These are phyloP conservation scores for Aspergillus sclerotialis DNA, from an alignment of 2,329 filamentous ascomycete genomes.

Conservation along the genomic window DNA sequence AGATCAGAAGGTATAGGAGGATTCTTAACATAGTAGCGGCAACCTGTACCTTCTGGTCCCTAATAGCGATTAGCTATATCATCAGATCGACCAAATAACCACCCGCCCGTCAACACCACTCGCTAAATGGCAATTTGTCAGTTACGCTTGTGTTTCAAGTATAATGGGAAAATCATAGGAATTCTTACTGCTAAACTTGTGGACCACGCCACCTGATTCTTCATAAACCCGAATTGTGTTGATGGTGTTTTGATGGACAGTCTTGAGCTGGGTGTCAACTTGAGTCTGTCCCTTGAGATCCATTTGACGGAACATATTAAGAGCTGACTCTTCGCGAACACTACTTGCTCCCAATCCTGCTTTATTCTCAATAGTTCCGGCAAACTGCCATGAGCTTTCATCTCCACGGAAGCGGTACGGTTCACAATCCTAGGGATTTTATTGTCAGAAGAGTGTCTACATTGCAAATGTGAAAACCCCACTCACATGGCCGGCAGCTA, in stretches of 20 bases:
- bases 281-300: slow-evolving; percentile 89
- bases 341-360: slow-evolving; percentile 52
- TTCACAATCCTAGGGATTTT: slow-evolving; percentile 57
- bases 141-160: slow-evolving; percentile 2
- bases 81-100: slow-evolving; percentile 66
- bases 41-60: no score
- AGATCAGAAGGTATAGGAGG: no score
- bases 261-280: slow-evolving; percentile 91
- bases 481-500: slow-evolving; percentile 78
- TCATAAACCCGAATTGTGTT: slow-evolving; percentile 74
- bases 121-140: slow-evolving; percentile 42
- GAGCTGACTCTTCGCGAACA: slow-evolving; percentile 75
- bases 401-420: slow-evolving; percentile 81
- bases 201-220: slow-evolving; percentile 55
- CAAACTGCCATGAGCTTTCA: slow-evolving; percentile 74
- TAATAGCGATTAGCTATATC: no score
- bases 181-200: slow-evolving; percentile 77
- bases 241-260: slow-evolving; percentile 94
- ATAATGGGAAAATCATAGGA: slow-evolving; percentile 2
- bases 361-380: slow-evolving; percentile 73
- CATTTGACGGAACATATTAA: slow-evolving; percentile 99
- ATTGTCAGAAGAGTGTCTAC: neutral
- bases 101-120: slow-evolving; percentile 77
- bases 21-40: no score
- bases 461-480: neutral